Evolutionary conservation across 257 asterid genomes (phyloP), one percentile per base, ranked within the genome.

Genomic region (Nicotiana tabacum): DNA sequence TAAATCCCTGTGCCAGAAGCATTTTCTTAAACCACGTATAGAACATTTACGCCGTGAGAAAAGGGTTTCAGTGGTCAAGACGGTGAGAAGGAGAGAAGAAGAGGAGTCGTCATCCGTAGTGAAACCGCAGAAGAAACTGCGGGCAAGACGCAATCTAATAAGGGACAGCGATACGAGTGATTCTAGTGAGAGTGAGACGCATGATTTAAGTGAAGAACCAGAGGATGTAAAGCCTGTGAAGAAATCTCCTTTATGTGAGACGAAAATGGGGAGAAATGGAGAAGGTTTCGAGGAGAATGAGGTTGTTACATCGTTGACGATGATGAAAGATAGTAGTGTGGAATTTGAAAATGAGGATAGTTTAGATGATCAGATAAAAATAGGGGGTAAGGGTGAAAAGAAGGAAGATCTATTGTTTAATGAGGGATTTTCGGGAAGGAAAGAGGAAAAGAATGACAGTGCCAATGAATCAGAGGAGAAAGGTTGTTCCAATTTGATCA

Each of bases 1-100:
- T 17, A 56, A 61, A 16, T 8, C 16, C 10, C 32, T 30, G 17
- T 89, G 92, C 84, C 83, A 89, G 77, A 78, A 81, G 65, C 94
- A 13, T 74, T 43, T 43, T 43, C 48, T 8, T 43, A 43, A 43
- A 43, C 11, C 48, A 7, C 48, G 10, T 43, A 43, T 43, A 43
- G 18, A 53, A 46, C 60, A 8, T 43, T 27, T 46, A 2, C 77
- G 82, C 55, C 46, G 27, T 29, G 21, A 43, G 53, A 27, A 77
- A 6, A 64, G 60, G 13, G 77, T 24, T 39, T 60, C 55, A 39
- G 17, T 35, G 1, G 62, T 9, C 5, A 85, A 65, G 84, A 46
- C 79, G 81, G 55, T 5, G 67, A 51, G 13, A 51, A 80, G 66
- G 46, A 58, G 62, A 27, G 82, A 27, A 13, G 84, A 56, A 13